Percentiles rank a stretch among this genome's conserved stretches.
phyloP scores from a whole-genome alignment of 31 red algal genomes.

The Odonthalia washingtoniensis region DNA sequence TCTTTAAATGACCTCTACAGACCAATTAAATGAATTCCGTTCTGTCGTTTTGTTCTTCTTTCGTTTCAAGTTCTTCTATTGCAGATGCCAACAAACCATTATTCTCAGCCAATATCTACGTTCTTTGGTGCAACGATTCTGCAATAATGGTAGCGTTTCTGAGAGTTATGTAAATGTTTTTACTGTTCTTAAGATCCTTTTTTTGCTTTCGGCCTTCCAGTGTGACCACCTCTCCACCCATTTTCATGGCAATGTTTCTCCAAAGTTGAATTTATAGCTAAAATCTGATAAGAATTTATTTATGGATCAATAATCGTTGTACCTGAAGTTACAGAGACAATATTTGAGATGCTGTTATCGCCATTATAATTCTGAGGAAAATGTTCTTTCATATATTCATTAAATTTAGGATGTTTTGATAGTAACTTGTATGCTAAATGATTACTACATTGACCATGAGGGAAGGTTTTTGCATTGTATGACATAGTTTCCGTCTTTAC shows the following conservation, averaged over 20 bases:
- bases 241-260: neutral
- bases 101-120: neutral
- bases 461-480: neutral
- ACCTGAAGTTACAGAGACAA: neutral
- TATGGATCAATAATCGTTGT: neutral
- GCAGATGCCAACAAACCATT: neutral
- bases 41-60: neutral
- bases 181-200: neutral
- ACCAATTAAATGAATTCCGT: neutral
- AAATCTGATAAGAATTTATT: neutral
- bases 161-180: neutral
- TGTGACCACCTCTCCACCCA: neutral
- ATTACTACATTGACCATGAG: neutral
- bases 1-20: neutral
- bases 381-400: neutral
- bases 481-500: neutral
- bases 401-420: neutral
- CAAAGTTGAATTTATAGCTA: neutral
- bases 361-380: neutral
- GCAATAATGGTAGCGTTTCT: neutral
- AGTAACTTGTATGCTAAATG: too few species aligned
- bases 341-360: neutral
- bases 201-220: neutral
- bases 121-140: neutral
- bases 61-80: neutral